These are phyloP conservation scores for Alternaria brassicicola DNA, from an alignment of 2,329 filamentous ascomycete genomes.

Conservation along the genomic window DNA sequence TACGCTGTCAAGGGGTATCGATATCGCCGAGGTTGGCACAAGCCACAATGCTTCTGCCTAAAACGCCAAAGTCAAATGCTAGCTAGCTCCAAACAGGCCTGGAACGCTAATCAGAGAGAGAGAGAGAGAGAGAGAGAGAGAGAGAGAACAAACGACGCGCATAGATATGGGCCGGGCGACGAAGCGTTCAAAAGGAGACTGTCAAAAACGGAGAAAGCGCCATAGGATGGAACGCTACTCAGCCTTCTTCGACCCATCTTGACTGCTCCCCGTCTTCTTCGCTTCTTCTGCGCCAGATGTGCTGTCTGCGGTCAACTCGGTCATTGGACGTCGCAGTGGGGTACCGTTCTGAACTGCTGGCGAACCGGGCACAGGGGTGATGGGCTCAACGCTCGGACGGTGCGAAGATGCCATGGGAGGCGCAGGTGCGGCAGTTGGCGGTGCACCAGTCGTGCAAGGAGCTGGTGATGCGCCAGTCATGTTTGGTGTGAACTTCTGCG, in stretches of 20 bases:
- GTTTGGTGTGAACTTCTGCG: conserved; percentile 38
- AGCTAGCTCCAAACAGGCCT: background rate
- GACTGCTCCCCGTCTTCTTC: conserved; percentile 10
- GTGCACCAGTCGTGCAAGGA: conserved; percentile 1
- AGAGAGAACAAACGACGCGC: background rate
- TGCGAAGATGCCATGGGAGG: conserved; percentile 24
- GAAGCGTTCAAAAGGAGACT: background rate
- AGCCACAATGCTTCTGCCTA: conserved; percentile 1
- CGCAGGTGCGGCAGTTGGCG: conserved; percentile 14
- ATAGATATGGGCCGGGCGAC: background rate
- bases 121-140: too few relatives aligned
- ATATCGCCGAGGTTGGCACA: background rate
- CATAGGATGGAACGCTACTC: conserved; percentile 9
- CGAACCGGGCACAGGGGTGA: conserved; percentile 45
- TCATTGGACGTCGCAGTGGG: conserved; percentile 24
- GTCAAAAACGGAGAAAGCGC: background rate
- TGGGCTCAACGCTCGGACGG: conserved; percentile 45
- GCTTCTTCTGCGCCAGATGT: conserved; percentile 15
- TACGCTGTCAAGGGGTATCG: conserved; percentile 14
- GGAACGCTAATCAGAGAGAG: background rate
- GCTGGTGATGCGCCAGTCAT: conserved; percentile 28
- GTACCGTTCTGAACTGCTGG: conserved; percentile 39
- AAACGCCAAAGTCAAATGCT: conserved; percentile 1
- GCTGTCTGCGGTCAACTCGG: conserved; percentile 23
- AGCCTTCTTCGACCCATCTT: background rate